phyloP scores from a whole-genome alignment of 192 early-diverging fungal species.

The Phlyctochytrium bullatum region DNA sequence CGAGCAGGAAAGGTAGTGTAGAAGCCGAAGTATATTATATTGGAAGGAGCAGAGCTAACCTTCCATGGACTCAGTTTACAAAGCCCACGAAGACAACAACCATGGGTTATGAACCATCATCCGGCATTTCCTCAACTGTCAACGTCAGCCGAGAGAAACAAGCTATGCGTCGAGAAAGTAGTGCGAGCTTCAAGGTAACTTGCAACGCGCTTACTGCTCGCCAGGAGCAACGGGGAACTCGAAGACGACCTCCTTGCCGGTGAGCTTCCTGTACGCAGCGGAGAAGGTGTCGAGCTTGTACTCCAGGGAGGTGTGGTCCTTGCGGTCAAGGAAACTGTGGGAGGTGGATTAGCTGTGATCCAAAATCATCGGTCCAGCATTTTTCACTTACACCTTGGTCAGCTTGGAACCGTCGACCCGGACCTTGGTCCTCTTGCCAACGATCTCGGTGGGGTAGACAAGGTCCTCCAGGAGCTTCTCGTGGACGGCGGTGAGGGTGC shows the following conservation, averaged over 20 bases:
- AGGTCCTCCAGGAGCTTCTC: constrained; percentile 96
- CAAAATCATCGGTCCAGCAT: not conserved
- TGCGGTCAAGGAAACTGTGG: constrained; percentile 85
- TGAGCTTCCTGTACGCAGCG: constrained; percentile 90
- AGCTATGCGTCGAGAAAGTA: too few species aligned
- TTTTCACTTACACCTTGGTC: constrained; percentile 83
- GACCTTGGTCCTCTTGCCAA: constrained; percentile 97
- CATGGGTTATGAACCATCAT: too few species aligned
- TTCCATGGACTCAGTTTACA: too few species aligned
- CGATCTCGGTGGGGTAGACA: constrained; percentile 98
- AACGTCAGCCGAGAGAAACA: too few species aligned
- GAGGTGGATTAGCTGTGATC: not conserved
- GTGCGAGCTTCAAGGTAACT: too few species aligned
- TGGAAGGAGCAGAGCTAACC: too few species aligned
- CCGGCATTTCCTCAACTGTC: too few species aligned
- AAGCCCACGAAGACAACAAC: too few species aligned
- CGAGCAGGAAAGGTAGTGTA: too few species aligned
- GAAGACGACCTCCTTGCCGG: constrained; percentile 98
- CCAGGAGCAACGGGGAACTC: constrained; percentile 74
- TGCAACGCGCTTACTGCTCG: constrained; percentile 57
- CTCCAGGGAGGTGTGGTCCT: constrained; percentile 96
- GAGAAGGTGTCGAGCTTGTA: constrained; percentile 99
- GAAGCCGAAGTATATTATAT: too few species aligned
- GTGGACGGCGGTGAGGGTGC: constrained; percentile 95
- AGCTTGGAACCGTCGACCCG: constrained; percentile 90